Evolutionary conservation across 176 grass and related monocot genomes (phyloP), one percentile per base, ranked within the genome.

Genomic region (Rhynchospora breviuscula): DNA sequence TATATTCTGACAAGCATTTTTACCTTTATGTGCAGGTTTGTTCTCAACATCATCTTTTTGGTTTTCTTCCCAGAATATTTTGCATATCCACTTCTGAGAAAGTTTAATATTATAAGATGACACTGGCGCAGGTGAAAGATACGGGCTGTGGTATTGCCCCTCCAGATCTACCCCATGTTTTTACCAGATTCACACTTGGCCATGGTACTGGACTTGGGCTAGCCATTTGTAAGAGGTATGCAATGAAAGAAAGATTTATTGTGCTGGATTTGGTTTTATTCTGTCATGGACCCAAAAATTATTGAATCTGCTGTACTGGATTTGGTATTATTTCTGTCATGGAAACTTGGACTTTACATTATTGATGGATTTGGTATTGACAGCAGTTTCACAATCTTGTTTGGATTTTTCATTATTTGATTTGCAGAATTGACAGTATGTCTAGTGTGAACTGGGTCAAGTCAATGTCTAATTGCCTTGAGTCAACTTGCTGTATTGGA

Each of bases 191-290:
- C 84, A 84, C 88, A 26, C 83, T 79, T 10, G 18, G 63, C 0
- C 83, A 86, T 5, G 81, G 94, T 48, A 90, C 79, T 2, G 92
- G 92, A 46, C 80, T 97, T 65, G 94, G 94, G 8, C 85, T 97
- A 67, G 94, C 92, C 26, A 90, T 97, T 64, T 94, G 79, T 61
- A 97, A 88, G 83, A 97, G 94, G 94, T 94, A 97, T 59, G 45
- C 8, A 4, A 72, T 56, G 2, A 40, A 40, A 11, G 81, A 75
- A 56, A 25, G 13, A 48, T 69, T 33, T 51, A 70, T 88, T 10
- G 63, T 25, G 54, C 59, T 85, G 14, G 18, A 61, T 48, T 80
- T 53, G 8, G 0, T 23, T 51, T 33, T 46, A 8, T 59, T 21
- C 68, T 0, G 6, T 6, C 73, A 26, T 22, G 35, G 35, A 40